These are phyloP conservation scores for Camellia oleifera DNA, from an alignment of 179 eudicot genomes.

Conservation along the genomic window DNA sequence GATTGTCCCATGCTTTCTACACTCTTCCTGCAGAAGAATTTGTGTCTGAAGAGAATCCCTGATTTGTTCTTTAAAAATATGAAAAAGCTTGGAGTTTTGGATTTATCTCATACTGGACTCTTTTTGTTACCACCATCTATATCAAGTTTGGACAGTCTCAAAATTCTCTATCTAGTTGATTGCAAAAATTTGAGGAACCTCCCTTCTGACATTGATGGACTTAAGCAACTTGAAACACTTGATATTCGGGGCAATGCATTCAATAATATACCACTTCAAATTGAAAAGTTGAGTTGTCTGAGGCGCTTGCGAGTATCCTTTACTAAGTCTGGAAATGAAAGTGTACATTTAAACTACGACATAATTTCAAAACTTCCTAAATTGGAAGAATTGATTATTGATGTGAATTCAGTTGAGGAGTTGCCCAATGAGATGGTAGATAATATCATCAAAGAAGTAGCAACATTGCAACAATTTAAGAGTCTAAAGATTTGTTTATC, in stretches of 20 bases:
- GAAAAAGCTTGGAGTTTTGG: constrained; percentile 32
- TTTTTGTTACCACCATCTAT: constrained; percentile 19
- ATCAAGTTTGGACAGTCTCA: constrained; percentile 25
- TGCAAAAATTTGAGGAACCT: constrained; percentile 25
- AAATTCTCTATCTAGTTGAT: constrained; percentile 29
- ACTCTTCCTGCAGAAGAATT: constrained; percentile 31
- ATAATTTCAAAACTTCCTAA: constrained; percentile 11
- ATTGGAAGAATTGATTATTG: constrained; percentile 18
- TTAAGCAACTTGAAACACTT: constrained; percentile 32
- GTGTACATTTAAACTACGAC: neutral
- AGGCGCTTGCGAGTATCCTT: constrained; percentile 32
- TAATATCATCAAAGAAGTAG: constrained; percentile 7
- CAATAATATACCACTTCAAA: constrained; percentile 20
- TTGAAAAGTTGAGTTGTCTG: constrained; percentile 20
- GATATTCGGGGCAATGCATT: constrained; percentile 31
- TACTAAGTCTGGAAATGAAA: neutral
- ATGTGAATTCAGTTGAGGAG: constrained; percentile 1
- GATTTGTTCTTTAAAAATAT: constrained; percentile 28
- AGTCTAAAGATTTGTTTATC: constrained; percentile 3
- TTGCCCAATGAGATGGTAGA: constrained; percentile 1
- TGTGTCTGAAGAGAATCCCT: constrained; percentile 18
- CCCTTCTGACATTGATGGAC: constrained; percentile 20
- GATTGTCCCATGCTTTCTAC: constrained; percentile 28
- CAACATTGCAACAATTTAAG: neutral
- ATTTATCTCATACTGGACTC: constrained; percentile 33